Evolutionary conservation across 192 early-diverging fungal genomes (phyloP).

Genomic region (Cladochytrium replicatum): DNA sequence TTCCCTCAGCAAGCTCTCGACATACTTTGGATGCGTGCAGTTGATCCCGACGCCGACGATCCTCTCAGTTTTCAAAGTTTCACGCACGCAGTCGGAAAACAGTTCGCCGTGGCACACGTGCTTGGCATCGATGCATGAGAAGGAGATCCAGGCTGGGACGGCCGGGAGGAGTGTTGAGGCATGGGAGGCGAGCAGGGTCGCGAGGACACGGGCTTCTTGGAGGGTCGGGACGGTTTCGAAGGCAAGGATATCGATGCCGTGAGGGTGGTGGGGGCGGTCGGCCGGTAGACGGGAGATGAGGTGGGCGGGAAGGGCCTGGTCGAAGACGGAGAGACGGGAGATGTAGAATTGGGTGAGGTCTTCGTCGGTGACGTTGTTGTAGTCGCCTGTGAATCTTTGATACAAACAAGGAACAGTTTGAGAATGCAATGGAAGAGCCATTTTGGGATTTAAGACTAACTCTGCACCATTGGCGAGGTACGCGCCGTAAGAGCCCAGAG

Average conservation of each 20-base stretch:
- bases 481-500: conserved; percentile 59
- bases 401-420: background rate
- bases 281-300: background rate
- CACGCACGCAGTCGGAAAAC: conserved; percentile 26
- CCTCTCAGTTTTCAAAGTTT: conserved; percentile 9
- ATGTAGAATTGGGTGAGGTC: conserved; percentile 45
- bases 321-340: conserved; percentile 28
- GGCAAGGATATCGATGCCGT: conserved; percentile 44
- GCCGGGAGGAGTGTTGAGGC: background rate
- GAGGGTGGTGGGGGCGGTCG: conserved; percentile 1
- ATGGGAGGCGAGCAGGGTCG: conserved; percentile 9
- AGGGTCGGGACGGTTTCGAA: conserved; percentile 62
- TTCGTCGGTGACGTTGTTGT: conserved; percentile 23
- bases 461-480: conserved; percentile 51
- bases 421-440: background rate
- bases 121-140: conserved; percentile 30
- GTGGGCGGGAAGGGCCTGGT: background rate
- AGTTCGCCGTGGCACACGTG: conserved; percentile 39
- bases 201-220: conserved; percentile 42
- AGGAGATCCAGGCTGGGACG: conserved; percentile 48
- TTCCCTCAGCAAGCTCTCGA: conserved; percentile 9
- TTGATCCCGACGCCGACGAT: conserved; percentile 54
- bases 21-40: conserved; percentile 42
- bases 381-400: conserved; percentile 47
- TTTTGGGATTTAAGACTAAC: background rate